phyloP scores from a whole-genome alignment of 306 rosid species.

The Castanea sativa region DNA sequence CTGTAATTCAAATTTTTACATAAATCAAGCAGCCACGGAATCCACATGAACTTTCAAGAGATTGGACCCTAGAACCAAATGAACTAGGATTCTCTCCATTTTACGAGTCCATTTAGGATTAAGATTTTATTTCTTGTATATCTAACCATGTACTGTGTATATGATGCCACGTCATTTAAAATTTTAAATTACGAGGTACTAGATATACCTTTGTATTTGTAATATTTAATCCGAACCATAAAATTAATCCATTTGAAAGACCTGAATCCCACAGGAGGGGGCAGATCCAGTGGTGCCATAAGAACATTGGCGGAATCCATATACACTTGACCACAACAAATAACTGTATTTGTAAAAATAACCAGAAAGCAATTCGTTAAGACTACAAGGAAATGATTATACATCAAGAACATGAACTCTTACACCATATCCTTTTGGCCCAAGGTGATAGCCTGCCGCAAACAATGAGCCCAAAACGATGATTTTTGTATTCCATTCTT shows the following conservation, averaged over 20 bases:
- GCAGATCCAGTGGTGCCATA: too few relatives aligned
- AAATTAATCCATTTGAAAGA: too few relatives aligned
- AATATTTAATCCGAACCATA: too few relatives aligned
- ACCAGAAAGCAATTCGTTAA: neutral
- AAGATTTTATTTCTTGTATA: neutral
- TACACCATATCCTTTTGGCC: slow-evolving; percentile 95
- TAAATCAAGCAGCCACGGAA: slow-evolving; percentile 13
- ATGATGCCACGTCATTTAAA: neutral
- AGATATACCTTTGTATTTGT: too few relatives aligned
- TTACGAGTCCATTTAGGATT: neutral
- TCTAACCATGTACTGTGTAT: too few relatives aligned
- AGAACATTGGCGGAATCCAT: neutral
- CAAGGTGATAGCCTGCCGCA: slow-evolving; percentile 57
- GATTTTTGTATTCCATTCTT: slow-evolving; percentile 71
- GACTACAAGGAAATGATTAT: slow-evolving; percentile 7
- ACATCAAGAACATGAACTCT: slow-evolving; percentile 32
- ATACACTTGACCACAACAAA: neutral
- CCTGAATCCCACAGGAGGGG: too few relatives aligned
- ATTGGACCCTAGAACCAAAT: neutral
- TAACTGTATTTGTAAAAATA: neutral
- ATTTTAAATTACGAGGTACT: too few relatives aligned
- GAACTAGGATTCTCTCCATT: neutral
- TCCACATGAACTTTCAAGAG: neutral
- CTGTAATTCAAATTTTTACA: slow-evolving; percentile 20
- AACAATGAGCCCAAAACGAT: slow-evolving; percentile 69